Conservation (phyloP, 2,329 filamentous ascomycete species). For the Helotiales sp. region DNA sequence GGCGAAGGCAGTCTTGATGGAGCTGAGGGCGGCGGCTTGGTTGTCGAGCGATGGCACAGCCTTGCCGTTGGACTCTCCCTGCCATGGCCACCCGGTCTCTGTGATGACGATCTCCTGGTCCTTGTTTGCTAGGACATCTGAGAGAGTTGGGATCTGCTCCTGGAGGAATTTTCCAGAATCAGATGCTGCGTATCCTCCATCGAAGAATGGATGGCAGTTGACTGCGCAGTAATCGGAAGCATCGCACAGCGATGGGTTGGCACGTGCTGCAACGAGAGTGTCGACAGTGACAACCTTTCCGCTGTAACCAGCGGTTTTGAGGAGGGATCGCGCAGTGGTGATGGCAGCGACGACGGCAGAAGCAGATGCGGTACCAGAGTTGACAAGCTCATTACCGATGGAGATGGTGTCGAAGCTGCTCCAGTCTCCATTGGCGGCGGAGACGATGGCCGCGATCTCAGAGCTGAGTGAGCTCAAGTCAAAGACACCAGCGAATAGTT, state of each 20-base stretch:
- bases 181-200: slow-evolving; percentile 57
- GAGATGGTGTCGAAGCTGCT: slow-evolving; percentile 67
- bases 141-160: slow-evolving; percentile 50
- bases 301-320: slow-evolving; percentile 63
- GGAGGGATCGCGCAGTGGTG: slow-evolving; percentile 52
- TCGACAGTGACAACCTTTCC: slow-evolving; percentile 81
- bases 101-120: slow-evolving; percentile 70
- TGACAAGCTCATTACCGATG: slow-evolving; percentile 81
- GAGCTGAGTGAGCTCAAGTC: slow-evolving; percentile 55
- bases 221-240: slow-evolving; percentile 76
- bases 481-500: slow-evolving; percentile 75
- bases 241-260: slow-evolving; percentile 68
- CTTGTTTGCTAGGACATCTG: slow-evolving; percentile 41
- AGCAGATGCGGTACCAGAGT: slow-evolving; percentile 56
- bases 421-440: slow-evolving; percentile 65
- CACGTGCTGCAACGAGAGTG: slow-evolving; percentile 68
- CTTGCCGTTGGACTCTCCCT: slow-evolving; percentile 62
- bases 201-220: slow-evolving; percentile 86
- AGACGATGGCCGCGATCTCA: slow-evolving; percentile 62
- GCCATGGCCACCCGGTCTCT: slow-evolving; percentile 81
- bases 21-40: slow-evolving; percentile 64
- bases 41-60: slow-evolving; percentile 70
- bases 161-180: slow-evolving; percentile 68
- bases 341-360: slow-evolving; percentile 59
- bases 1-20: slow-evolving; percentile 61